Conservation (phyloP, 495 filamentous ascomycete species). For the Daldinia childiae region DNA sequence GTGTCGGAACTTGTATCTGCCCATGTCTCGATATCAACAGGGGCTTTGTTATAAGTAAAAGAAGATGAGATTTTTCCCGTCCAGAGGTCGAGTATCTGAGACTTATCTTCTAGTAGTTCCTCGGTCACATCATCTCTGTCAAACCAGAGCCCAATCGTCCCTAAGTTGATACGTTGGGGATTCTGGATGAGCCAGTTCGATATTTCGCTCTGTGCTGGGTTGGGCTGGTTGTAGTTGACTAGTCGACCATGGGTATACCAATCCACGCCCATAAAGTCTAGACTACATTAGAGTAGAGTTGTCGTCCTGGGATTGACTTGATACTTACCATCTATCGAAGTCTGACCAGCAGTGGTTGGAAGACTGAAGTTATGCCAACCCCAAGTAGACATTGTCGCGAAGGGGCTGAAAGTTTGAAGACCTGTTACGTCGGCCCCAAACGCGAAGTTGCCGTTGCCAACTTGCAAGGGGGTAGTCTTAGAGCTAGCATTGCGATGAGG, state of each 20-base stretch:
- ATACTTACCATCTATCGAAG: constrained; percentile 48
- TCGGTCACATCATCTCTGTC: constrained; percentile 52
- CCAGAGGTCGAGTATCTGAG: constrained; percentile 61
- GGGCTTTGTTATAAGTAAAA: constrained; percentile 53
- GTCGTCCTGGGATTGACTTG: not conserved
- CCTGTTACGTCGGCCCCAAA: constrained; percentile 65
- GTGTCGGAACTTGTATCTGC: constrained; percentile 59
- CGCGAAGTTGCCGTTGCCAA: constrained; percentile 67
- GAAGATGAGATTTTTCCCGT: constrained; percentile 56
- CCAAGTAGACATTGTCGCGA: constrained; percentile 64
- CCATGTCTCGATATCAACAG: constrained; percentile 56
- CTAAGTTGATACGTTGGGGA: constrained; percentile 62
- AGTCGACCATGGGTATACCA: constrained; percentile 66
- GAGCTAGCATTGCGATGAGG: constrained; percentile 58
- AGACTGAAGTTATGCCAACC: constrained; percentile 68
- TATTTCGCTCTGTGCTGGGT: constrained; percentile 60
- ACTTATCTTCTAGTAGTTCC: constrained; percentile 49
- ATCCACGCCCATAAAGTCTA: constrained; percentile 57
- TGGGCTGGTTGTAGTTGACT: constrained; percentile 63
- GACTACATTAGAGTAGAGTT: constrained; percentile 8
- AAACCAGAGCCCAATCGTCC: constrained; percentile 58
- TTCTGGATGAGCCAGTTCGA: constrained; percentile 65
- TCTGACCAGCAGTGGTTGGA: constrained; percentile 55
- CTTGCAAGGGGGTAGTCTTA: constrained; percentile 59
- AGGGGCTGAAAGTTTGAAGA: constrained; percentile 68